Percentiles rank a stretch among this genome's conserved stretches.
Evolutionary conservation across 352 stramenopile genomes (phyloP).

Genomic region (Globisporangium nagaii): DNA sequence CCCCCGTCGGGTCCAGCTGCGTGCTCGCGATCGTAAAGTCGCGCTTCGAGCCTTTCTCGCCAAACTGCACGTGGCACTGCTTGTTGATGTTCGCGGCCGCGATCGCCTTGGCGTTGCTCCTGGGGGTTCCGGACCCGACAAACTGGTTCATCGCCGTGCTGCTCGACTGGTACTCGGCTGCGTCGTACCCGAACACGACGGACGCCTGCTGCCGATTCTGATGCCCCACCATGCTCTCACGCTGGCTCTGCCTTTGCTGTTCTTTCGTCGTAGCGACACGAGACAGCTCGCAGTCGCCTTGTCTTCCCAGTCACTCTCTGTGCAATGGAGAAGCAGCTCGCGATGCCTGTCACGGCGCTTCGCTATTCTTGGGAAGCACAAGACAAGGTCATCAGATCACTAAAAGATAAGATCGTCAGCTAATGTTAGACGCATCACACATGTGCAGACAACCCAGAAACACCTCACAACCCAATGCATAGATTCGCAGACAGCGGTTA

Average conservation of each 20-base stretch:
- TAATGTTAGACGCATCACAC: too few relatives aligned
- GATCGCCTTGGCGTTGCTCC: neutral
- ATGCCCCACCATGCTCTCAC: constrained; percentile 12
- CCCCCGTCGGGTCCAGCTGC: constrained; percentile 49
- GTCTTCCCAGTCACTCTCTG: too few relatives aligned
- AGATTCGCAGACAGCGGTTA: too few relatives aligned
- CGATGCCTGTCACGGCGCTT: too few relatives aligned
- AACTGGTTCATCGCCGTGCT: constrained; percentile 41
- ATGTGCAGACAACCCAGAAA: too few relatives aligned
- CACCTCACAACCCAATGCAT: too few relatives aligned
- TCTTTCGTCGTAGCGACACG: neutral
- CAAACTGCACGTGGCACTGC: constrained; percentile 60
- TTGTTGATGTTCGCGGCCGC: constrained; percentile 47
- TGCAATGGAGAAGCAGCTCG: neutral
- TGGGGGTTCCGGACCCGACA: constrained; percentile 15
- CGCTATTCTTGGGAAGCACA: too few relatives aligned
- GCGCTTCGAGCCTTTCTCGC: constrained; percentile 49
- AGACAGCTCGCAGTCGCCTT: too few relatives aligned
- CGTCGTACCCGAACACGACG: constrained; percentile 59
- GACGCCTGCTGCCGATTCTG: constrained; percentile 43
- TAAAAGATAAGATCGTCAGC: too few relatives aligned
- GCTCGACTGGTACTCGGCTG: constrained; percentile 47
- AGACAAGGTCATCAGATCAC: too few relatives aligned
- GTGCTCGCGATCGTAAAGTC: constrained; percentile 52
- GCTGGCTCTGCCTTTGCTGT: constrained; percentile 14